Percentiles rank a stretch among this genome's conserved stretches.
These are phyloP conservation scores for Lasiodiplodia sp. DNA, from an alignment of 2,329 filamentous ascomycete genomes.

Conservation along the genomic window DNA sequence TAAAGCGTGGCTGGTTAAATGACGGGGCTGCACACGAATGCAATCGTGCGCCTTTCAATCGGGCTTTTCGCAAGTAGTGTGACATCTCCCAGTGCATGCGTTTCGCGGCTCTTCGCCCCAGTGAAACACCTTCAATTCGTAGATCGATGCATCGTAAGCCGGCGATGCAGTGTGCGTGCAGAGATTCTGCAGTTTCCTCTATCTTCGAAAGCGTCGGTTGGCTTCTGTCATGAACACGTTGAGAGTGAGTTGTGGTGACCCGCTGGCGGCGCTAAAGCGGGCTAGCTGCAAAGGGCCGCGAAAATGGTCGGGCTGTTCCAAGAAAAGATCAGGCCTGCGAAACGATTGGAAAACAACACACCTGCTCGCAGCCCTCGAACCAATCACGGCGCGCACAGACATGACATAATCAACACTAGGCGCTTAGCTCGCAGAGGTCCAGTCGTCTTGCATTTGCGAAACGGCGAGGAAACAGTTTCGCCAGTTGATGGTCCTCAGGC, in stretches of 20 bases:
- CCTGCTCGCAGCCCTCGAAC: no score
- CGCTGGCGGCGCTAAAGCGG: not conserved
- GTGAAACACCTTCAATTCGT: no score
- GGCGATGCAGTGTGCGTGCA: not conserved
- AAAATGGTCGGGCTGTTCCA: not conserved
- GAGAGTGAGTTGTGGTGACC: not conserved
- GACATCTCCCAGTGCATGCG: no score
- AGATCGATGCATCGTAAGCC: not conserved
- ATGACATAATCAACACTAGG: not conserved
- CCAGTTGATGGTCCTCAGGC: not conserved
- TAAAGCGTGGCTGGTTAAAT: no score
- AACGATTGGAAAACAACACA: not conserved
- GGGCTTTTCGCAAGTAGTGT: no score
- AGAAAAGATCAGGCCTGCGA: not conserved
- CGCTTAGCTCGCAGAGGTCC: not conserved
- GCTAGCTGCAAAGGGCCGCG: not conserved
- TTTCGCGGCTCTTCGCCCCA: no score
- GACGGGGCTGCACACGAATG: no score
- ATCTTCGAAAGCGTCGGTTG: not conserved
- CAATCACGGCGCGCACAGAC: not conserved
- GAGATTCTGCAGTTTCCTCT: not conserved
- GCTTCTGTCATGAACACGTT: not conserved
- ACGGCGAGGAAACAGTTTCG: not conserved
- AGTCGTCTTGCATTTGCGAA: not conserved
- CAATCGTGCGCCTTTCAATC: no score